Evolutionary conservation across 179 eudicot genomes (phyloP).

Genomic region (Sideroxylon spinosum): DNA sequence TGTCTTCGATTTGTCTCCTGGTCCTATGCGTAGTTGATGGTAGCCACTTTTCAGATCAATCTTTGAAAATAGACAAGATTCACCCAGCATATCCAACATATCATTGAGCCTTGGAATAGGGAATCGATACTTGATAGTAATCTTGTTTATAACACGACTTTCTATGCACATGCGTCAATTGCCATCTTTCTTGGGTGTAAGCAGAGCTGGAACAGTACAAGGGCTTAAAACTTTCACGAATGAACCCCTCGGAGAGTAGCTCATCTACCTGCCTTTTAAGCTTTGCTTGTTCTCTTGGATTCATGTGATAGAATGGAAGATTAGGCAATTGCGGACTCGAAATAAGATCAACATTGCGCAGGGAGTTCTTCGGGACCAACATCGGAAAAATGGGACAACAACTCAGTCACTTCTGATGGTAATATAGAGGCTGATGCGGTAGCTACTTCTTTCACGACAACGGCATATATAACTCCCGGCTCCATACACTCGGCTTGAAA

Average conservation of each 20-base stretch:
- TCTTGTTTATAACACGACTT: neutral
- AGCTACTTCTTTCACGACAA: neutral
- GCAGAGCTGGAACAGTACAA: neutral
- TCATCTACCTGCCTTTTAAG: slow-evolving; percentile 1
- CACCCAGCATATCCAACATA: neutral
- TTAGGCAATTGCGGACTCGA: neutral
- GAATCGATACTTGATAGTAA: slow-evolving; percentile 1
- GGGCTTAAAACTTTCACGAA: neutral
- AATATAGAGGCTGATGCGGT: too few relatives aligned
- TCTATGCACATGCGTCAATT: neutral
- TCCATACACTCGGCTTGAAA: too few relatives aligned
- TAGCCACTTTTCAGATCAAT: neutral
- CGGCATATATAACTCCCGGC: neutral
- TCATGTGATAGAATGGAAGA: neutral
- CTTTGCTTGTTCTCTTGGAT: neutral
- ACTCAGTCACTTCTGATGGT: neutral
- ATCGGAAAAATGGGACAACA: neutral
- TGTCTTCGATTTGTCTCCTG: slow-evolving; percentile 5
- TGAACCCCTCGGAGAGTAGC: neutral
- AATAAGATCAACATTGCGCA: neutral
- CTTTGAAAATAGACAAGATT: neutral
- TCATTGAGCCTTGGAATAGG: slow-evolving; percentile 4
- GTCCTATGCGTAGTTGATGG: neutral
- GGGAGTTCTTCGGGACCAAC: neutral
- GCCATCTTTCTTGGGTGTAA: neutral